Conservation (phyloP, 768 basidiomycete genomes). For the Royoungia palumana region DNA sequence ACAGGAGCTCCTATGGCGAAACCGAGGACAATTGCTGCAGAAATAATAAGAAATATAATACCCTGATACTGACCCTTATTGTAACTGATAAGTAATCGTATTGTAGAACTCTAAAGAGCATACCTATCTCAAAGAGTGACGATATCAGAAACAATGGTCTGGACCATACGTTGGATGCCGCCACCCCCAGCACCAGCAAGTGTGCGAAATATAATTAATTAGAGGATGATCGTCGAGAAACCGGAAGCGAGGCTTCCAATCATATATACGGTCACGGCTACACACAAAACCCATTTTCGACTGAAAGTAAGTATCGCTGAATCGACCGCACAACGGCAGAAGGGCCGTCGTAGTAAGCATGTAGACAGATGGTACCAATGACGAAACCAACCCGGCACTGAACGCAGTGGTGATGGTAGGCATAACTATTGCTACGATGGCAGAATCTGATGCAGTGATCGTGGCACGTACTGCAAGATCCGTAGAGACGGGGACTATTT, state of each 20-base stretch:
- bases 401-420: conserved; percentile 67
- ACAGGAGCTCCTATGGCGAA: conserved; percentile 66
- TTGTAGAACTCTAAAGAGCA: conserved; percentile 7
- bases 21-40: conserved; percentile 50
- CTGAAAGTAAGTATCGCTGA: conserved; percentile 70
- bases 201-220: conserved; percentile 67
- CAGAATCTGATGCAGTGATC: conserved; percentile 64
- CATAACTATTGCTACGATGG: conserved; percentile 71
- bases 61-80: conserved; percentile 73
- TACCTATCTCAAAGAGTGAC: conserved; percentile 66
- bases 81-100: background rate
- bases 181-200: conserved; percentile 71
- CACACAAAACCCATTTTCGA: conserved; percentile 55
- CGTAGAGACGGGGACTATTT: conserved; percentile 60
- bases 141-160: conserved; percentile 72
- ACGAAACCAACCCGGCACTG: conserved; percentile 42
- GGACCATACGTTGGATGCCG: conserved; percentile 63
- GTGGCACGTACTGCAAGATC: conserved; percentile 60
- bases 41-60: conserved; percentile 65
- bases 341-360: conserved; percentile 51
- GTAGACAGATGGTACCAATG: conserved; percentile 74
- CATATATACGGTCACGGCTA: conserved; percentile 62
- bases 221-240: conserved; percentile 58
- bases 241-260: conserved; percentile 65
- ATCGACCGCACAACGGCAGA: conserved; percentile 52